Base-by-base conservation (phyloP, 2,329 filamentous ascomycete species). In the Pestalotiopsis sp. region DNA sequence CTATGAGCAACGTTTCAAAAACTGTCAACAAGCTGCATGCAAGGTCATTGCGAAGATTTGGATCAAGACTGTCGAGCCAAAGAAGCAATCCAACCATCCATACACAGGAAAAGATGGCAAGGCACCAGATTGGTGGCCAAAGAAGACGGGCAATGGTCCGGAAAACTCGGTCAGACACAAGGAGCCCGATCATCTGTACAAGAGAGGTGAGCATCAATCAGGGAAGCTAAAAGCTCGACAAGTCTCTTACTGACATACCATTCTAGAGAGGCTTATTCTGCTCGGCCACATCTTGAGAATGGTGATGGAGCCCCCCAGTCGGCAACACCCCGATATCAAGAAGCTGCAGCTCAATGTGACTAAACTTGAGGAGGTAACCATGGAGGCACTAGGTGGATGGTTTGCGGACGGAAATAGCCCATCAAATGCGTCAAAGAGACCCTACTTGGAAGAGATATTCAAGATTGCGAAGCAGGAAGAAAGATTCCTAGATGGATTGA, bases 31-130 rank as follows among this genome's bases (percentile, higher is more conserved):
- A 74, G 86, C 89, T 1, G 87, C 90, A 6, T 91, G 90, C 80
- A 94, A 94, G 78, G 81, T 90, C 31, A 90, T 94, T 66, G 89
- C 89, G 41, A 94, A 94, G 77, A 90, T 88, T 12, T 94, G 92
- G 88, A 90, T 94, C 69, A 93, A 93, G 75, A 85, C 89, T 1
- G 88, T 94, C 2, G 91, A 92, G 73, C 92, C 92, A 0, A 93
- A 92, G 80, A 94, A 94, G 78, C 92, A 94, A 78, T 91, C 90
- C 0, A 91, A 88, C 20, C 89, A 92, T 73, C 92, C 92, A 0
- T 94, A 94, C 75, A 92, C 90, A 1, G 84, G 85, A n/a, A 87
- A 86, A 39, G 86, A 90, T 61, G 85, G 86, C 39, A 89, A 88
- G 72, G 87, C 87, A 1, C 89, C 90, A 0, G 86, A 87, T 65